These are phyloP conservation scores for Pelargonium nanum DNA, from an alignment of 345 rosid genomes.

Conservation along the genomic window DNA sequence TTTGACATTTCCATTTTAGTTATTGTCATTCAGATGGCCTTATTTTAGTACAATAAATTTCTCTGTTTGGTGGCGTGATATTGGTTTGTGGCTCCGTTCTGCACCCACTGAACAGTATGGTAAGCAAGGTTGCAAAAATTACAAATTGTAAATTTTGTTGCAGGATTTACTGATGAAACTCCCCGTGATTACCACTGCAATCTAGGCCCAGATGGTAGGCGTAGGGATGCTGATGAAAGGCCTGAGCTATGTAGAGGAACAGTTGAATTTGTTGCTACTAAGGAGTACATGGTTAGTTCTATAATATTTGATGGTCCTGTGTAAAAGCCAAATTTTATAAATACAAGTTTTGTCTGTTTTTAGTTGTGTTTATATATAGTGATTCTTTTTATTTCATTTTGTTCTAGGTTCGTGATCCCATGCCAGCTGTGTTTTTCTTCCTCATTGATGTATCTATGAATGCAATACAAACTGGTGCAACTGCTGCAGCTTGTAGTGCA, in stretches of 20 bases:
- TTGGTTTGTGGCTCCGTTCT: not conserved
- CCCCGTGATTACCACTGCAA: constrained; percentile 84
- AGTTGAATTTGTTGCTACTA: constrained; percentile 85
- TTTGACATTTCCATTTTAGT: no score
- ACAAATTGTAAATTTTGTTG: constrained; percentile 7
- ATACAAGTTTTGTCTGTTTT: no score
- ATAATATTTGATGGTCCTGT: not conserved
- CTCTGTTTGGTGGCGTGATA: no score
- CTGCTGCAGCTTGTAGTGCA: constrained; percentile 97
- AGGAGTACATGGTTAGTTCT: constrained; percentile 69
- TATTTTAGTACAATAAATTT: no score
- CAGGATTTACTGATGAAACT: constrained; percentile 78
- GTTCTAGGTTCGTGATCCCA: constrained; percentile 83
- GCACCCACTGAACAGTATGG: not conserved
- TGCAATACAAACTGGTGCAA: constrained; percentile 90
- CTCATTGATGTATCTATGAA: constrained; percentile 92
- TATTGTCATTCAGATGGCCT: no score
- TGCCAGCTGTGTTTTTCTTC: constrained; percentile 94
- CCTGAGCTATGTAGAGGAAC: constrained; percentile 93
- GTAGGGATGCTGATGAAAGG: constrained; percentile 94
- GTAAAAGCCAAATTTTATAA: no score
- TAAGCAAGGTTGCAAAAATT: not conserved
- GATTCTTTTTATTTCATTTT: not conserved
- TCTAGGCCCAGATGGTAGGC: constrained; percentile 87
- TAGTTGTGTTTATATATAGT: not conserved